Base-by-base conservation (phyloP, 2,329 filamentous ascomycete genomes). In the Cladosporium sp. region DNA sequence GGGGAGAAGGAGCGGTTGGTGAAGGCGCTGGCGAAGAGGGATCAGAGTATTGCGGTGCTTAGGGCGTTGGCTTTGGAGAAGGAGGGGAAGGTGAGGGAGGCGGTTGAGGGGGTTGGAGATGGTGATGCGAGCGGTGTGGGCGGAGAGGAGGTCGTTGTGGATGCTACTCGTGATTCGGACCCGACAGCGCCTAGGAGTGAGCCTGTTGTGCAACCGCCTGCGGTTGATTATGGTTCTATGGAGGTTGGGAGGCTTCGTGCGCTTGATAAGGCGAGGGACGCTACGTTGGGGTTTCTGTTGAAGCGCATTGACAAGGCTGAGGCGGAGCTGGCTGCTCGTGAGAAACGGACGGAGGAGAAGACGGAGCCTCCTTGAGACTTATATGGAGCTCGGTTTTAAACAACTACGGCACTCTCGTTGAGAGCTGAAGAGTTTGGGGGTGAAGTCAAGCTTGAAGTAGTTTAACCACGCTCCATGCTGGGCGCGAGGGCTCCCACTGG, bases 291-390 rank as follows among this genome's bases (percentile, higher is more conserved):
- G 1, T 80, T 77, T 53, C 66, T 80, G 37, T 59, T 80, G 48
- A 76, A 75, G 58, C 67, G 77, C 52, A 76, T 80, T 52, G 75
- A 80, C 54, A 72, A 74, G 47, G 68, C 71, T 1, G 78, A 80
- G 41, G 57, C 55, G n/a, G 62, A 62, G 15, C 43, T 62, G 36
- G 44, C 37, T 15, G 34, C 29, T 13, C 18, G 18, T 24, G 37
- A 17, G 4, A 34, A 19, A 20, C 13, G 8, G 9, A 41, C 22
- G 19, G 37, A 48, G 11, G 13, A 48, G 6, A 34, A 32, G 48
- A 38, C 27, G 18, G 27, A 48, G n/a, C 50, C 50, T 18, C 50
- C 50, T 11, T 52, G 36, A 47, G 17, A 7, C 13, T 36, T 36
- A 27, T 27, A 27, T 27, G 22, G 9, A 9, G n/a, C n/a, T n/a